Percentiles rank a stretch among this genome's conserved stretches.
These are phyloP conservation scores for Aspergillaceae sp. DNA, from an alignment of 2,329 filamentous ascomycete species.

Conservation along the genomic window DNA sequence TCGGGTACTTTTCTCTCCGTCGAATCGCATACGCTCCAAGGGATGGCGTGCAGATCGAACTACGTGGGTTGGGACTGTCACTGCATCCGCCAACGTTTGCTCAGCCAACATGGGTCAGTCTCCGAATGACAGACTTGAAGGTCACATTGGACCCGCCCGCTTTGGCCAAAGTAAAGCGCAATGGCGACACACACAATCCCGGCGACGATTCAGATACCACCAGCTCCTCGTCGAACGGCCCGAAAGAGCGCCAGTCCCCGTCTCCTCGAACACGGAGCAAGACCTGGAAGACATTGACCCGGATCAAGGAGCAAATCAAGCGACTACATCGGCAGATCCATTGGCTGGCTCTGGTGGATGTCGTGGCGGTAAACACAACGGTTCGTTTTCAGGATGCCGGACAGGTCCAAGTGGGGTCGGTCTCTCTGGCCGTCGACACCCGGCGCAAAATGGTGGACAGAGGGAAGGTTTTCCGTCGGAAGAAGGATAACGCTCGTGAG, in stretches of 20 bases:
- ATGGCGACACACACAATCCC: slow-evolving; percentile 8
- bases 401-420: slow-evolving; percentile 71
- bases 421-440: slow-evolving; percentile 84
- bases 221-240: slow-evolving; percentile 16
- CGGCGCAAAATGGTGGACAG: slow-evolving; percentile 84
- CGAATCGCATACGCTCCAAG: slow-evolving; percentile 81
- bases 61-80: slow-evolving; percentile 78
- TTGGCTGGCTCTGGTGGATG: slow-evolving; percentile 81
- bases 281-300: slow-evolving; percentile 72
- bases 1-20: slow-evolving; percentile 86
- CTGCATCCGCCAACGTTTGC: slow-evolving; percentile 92
- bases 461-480: slow-evolving; percentile 77
- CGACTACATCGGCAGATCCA: slow-evolving; percentile 74
- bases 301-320: slow-evolving; percentile 77
- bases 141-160: slow-evolving; percentile 71
- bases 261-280: slow-evolving; percentile 46
- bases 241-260: slow-evolving; percentile 11
- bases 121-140: slow-evolving; percentile 76
- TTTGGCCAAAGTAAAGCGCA: slow-evolving; percentile 33
- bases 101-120: slow-evolving; percentile 90
- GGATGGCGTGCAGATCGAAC: slow-evolving; percentile 82
- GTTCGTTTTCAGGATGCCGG: slow-evolving; percentile 73
- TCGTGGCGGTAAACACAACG: slow-evolving; percentile 73
- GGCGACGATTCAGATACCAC: slow-evolving; percentile 12
- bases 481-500: slow-evolving; percentile 54